Evolutionary conservation across 805 yeast species (phyloP), one percentile per base, ranked within the genome.

Genomic region (Wickerhamomyces kurtzmanii): DNA sequence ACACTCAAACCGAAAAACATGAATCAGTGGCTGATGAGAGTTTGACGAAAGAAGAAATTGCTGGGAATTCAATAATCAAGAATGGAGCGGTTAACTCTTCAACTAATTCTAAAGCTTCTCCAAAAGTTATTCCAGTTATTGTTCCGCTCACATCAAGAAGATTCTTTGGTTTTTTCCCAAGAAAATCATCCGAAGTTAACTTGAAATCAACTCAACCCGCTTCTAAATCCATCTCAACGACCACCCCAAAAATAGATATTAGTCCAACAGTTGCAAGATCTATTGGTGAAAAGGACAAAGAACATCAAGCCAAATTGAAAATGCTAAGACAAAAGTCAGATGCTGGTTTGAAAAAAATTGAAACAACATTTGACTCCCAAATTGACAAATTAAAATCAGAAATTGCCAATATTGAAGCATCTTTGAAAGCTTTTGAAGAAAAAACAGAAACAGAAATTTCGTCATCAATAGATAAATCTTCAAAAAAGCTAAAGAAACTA

Each of bases 301-400:
- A 41, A 15, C 43, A 47, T 27, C 18, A 30, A 15, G 14, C 32
- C 14, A 38, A 38, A 22, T 6, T 47, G 5, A 24, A 28, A 4
- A 21, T 25, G 8, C 26, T 45, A 24, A 45, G 38, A 30, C 8
- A 32, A 20, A 33, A 37, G 19, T 15, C 40, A 3, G 41, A 39
- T 12, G 22, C 33, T 9, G 35, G 36, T 12, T 29, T 38, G 30
- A 37, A 42, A 20, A 27, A 31, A 17, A 31, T 47, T 21, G 42
- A 41, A 25, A 15, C 23, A 4, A 27, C 38, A 1, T 48, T 39
- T 22, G 43, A 44, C 20, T 11, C 31, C 6, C 34, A 43, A 26
- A 47, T 47, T 24, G 18, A 23, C 7, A 36, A 37, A 20, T 27
- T 48, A 23, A 45, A 42, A 20, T 32, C 32, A 3, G 37, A 45